Conservation (phyloP, 164 flowering plant species). For the Berberis thunbergii region DNA sequence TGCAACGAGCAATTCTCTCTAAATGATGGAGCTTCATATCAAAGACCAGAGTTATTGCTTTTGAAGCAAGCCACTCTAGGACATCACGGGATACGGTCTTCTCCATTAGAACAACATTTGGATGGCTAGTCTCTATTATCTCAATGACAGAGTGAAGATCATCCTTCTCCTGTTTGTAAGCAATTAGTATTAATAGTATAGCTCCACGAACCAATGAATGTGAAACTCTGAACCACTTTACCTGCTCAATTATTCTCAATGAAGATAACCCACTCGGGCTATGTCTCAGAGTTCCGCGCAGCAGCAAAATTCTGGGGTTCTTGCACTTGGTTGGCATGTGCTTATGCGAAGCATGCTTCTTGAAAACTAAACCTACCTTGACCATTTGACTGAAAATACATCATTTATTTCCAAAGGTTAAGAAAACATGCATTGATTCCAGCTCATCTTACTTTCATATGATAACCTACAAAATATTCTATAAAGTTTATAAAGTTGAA, state of each 20-base stretch:
- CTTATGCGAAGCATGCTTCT: constrained; percentile 88
- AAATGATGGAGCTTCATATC: constrained; percentile 95
- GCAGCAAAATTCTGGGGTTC: constrained; percentile 65
- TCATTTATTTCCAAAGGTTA: not conserved
- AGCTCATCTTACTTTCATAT: not conserved
- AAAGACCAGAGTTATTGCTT: constrained; percentile 73
- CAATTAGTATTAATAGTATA: constrained; percentile 8
- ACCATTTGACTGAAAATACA: constrained; percentile 58
- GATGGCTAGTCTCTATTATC: constrained; percentile 54
- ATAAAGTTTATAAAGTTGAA: not conserved
- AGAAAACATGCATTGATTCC: not conserved
- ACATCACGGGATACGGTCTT: constrained; percentile 76
- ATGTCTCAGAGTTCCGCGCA: constrained; percentile 66
- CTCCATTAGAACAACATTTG: constrained; percentile 86
- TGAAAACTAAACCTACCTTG: constrained; percentile 85
- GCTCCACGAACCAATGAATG: not conserved
- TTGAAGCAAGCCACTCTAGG: constrained; percentile 60
- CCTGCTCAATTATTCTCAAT: constrained; percentile 65
- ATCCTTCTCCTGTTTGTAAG: constrained; percentile 44
- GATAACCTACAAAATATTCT: not conserved
- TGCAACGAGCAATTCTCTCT: constrained; percentile 75
- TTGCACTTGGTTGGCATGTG: constrained; percentile 71
- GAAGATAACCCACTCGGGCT: constrained; percentile 61
- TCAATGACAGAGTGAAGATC: constrained; percentile 42
- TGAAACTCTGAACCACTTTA: constrained; percentile 13